Conservation (phyloP, 2,329 filamentous ascomycete species). For the Westerdykella ornata region DNA sequence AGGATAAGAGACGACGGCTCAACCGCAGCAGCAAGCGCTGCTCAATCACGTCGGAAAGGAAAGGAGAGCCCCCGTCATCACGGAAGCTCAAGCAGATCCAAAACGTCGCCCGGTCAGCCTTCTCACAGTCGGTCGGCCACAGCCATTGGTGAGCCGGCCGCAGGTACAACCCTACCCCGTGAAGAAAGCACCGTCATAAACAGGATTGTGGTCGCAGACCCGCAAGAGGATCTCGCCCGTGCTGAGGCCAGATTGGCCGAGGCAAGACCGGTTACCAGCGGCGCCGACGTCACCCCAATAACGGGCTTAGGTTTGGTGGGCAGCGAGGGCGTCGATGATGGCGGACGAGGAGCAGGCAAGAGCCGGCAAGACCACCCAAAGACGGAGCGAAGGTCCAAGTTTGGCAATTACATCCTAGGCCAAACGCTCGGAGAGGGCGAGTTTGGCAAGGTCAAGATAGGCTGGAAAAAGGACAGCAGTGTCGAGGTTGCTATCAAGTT, state of each 20-base stretch:
- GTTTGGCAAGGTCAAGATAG: slow-evolving; percentile 97
- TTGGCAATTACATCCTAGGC: slow-evolving; percentile 91
- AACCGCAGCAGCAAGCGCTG: slow-evolving; percentile 17
- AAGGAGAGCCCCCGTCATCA: slow-evolving; percentile 41
- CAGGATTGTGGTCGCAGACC: slow-evolving; percentile 68
- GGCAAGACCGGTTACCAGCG: slow-evolving; percentile 43
- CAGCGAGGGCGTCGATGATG: slow-evolving; percentile 47
- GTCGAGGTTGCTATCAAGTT: slow-evolving; percentile 95
- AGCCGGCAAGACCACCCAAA: slow-evolving; percentile 55
- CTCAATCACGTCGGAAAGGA: slow-evolving; percentile 43
- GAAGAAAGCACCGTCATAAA: slow-evolving; percentile 76
- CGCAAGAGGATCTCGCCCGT: slow-evolving; percentile 64
- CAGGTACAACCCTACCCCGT: slow-evolving; percentile 52
- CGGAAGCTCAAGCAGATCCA: slow-evolving; percentile 23
- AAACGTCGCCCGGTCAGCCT: slow-evolving; percentile 35
- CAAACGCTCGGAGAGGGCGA: slow-evolving; percentile 96
- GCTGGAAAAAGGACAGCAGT: slow-evolving; percentile 93
- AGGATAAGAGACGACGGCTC: slow-evolving; percentile 14
- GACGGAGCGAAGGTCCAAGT: slow-evolving; percentile 67
- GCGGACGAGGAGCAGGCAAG: slow-evolving; percentile 37
- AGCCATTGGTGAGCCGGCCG: slow-evolving; percentile 50
- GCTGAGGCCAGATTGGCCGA: slow-evolving; percentile 64
- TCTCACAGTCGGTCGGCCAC: slow-evolving; percentile 42
- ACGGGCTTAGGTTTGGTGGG: slow-evolving; percentile 46
- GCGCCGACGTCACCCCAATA: slow-evolving; percentile 41